These are phyloP conservation scores for Neofusicoccum laricinum DNA, from an alignment of 2,329 filamentous ascomycete genomes.

Conservation along the genomic window DNA sequence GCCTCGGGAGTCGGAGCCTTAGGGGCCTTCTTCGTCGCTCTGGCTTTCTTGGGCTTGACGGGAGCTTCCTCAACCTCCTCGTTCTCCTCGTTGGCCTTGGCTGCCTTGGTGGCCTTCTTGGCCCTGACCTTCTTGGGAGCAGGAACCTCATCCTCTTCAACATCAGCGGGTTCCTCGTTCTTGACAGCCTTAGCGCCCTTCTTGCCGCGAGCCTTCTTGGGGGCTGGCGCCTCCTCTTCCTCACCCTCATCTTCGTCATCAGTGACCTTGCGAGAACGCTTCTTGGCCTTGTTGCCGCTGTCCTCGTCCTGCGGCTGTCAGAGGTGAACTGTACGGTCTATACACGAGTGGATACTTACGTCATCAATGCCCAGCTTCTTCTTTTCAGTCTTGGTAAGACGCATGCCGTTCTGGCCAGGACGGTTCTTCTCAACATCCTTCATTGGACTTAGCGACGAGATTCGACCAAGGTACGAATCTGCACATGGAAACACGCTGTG, in stretches of 20 bases:
- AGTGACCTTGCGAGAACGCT: constrained; percentile 34
- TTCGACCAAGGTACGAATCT: constrained; percentile 23
- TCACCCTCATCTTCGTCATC: constrained; percentile 26
- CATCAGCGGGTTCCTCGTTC: constrained; percentile 21
- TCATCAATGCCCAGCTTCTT: constrained; percentile 26
- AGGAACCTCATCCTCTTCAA: constrained; percentile 24
- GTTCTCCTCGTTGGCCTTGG: constrained; percentile 16
- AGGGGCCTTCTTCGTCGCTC: constrained; percentile 18
- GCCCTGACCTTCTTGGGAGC: constrained; percentile 27
- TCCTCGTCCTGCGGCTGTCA: constrained; percentile 20
- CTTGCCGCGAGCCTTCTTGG: constrained; percentile 25
- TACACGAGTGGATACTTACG: constrained; percentile 6
- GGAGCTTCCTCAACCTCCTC: constrained; percentile 14
- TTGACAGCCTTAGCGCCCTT: constrained; percentile 27
- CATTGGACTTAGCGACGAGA: constrained; percentile 18
- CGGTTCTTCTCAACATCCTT: constrained; percentile 75
- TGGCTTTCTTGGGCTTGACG: constrained; percentile 18
- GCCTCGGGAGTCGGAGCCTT: constrained; percentile 25
- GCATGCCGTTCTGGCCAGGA: constrained; percentile 65
- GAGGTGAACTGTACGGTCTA: not conserved
- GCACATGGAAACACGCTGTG: constrained; percentile 15
- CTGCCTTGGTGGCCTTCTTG: constrained; percentile 28
- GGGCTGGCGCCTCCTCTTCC: constrained; percentile 31
- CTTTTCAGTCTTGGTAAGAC: constrained; percentile 32
- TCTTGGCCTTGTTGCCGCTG: constrained; percentile 37